phyloP scores from a whole-genome alignment of 2,329 filamentous ascomycete species.

The Podosphaera fusca region DNA sequence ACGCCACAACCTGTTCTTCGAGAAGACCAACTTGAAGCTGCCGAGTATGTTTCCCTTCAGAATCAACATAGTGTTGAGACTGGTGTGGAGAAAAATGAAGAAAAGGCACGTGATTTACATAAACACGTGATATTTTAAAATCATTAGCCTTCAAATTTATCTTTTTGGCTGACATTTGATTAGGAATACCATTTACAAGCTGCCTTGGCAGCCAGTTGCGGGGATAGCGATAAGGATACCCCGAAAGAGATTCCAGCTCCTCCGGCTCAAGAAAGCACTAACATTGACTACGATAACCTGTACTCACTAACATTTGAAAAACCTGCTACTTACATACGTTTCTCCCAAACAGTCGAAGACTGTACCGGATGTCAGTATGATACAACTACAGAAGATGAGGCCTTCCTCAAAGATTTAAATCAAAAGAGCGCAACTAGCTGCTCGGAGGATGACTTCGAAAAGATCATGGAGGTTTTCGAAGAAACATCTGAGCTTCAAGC shows the following conservation, averaged over 20 bases:
- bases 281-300: slow-evolving; percentile 67
- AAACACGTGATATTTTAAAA: slow-evolving; percentile 7
- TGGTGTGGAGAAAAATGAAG: slow-evolving; percentile 89
- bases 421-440: slow-evolving; percentile 47
- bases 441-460: slow-evolving; percentile 80
- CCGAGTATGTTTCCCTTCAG: slow-evolving; percentile 52
- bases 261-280: slow-evolving; percentile 34
- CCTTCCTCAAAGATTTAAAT: slow-evolving; percentile 67
- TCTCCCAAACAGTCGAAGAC: slow-evolving; percentile 94
- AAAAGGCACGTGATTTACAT: slow-evolving; percentile 36
- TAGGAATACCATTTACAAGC: slow-evolving; percentile 18
- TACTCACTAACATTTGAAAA: slow-evolving; percentile 63
- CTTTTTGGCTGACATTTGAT: slow-evolving; percentile 4
- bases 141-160: neutral
- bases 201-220: slow-evolving; percentile 11
- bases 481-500: slow-evolving; percentile 63
- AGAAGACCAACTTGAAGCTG: slow-evolving; percentile 74
- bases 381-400: slow-evolving; percentile 78
- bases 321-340: slow-evolving; percentile 84
- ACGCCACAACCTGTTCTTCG: slow-evolving; percentile 33
- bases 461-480: slow-evolving; percentile 87
- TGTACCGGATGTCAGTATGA: slow-evolving; percentile 79
- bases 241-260: slow-evolving; percentile 33
- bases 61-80: slow-evolving; percentile 72
- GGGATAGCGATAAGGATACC: slow-evolving; percentile 10